Base-by-base conservation (phyloP, 192 early-diverging fungal species). In the Rhizoclosmatium globosum region DNA sequence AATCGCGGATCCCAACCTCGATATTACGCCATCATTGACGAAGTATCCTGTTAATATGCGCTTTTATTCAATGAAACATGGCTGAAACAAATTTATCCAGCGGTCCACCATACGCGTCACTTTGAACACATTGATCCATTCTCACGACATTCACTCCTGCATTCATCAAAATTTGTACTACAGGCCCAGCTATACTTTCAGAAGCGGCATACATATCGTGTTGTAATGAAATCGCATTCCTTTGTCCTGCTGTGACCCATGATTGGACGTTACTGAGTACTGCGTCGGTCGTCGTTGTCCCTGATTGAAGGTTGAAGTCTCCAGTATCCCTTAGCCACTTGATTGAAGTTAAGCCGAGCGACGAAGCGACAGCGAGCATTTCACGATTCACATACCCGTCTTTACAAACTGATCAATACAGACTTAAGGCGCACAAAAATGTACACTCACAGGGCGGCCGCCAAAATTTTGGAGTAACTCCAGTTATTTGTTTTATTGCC, bases 391-490 rank as follows among this genome's bases (percentile, higher is more conserved):
- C 4, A 21, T 62, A 62, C 6, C 60, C 60, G 23, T 31, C 60
- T 62, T 7, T 56, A n/a, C 31, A 31, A 31, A 31, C 31, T 31
- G 31, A 31, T 31, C 31, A 31, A 13, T 53, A 53, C 50, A 53
- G 50, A 13, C 9, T 7, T 53, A 0, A 13, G 50, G 17, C 17
- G 9, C 6, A 13, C 50, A 53, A 53, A 53, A 53, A 53, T 53
- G 6, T 53, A 17, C 17, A 53, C 62, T 68, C 39, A 68, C 67
- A 47, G 6, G 67, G 67, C 23, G 67, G 44, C 39, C 67, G 67
- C 43, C 43, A 47, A 41, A 43, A 68, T 48, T 41, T 17, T 41
- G 67, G 67, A 19, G 67, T 68, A 7, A 68, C 67, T 43, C 67
- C 67, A 68, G 43, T 68, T 17, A 68, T 7, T 48, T 68, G 11